A percentile compares a stretch with the other conserved stretches of the same genome.
Evolutionary conservation across 108 stramenopile genomes (phyloP).

Genomic region (Parmales sp.): DNA sequence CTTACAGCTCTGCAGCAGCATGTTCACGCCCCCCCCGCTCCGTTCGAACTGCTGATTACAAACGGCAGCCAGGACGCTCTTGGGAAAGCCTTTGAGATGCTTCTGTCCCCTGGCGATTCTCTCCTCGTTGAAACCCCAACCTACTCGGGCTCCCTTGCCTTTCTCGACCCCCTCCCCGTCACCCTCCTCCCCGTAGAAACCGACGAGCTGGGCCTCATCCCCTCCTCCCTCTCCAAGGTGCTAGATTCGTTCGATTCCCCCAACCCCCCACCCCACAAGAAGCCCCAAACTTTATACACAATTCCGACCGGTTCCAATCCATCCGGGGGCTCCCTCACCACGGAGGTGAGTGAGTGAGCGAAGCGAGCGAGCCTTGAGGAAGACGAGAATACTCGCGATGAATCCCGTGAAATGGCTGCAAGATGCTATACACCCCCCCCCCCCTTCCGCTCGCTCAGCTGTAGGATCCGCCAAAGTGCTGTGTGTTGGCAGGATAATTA

Average conservation of each 20-base stretch:
- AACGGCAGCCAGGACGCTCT: conserved; percentile 33
- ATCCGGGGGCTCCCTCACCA: conserved; percentile 22
- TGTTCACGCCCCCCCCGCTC: neutral
- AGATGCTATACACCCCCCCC: too few relatives aligned
- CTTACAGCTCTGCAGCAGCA: conserved; percentile 17
- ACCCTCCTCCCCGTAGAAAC: conserved; percentile 15
- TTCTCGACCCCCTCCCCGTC: conserved; percentile 23
- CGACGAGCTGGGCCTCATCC: conserved; percentile 18
- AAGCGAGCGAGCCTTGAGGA: neutral
- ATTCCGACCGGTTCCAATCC: conserved; percentile 42
- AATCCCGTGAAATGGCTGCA: too few relatives aligned
- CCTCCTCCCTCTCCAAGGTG: conserved; percentile 8
- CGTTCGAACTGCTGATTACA: conserved; percentile 14
- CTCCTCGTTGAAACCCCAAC: conserved; percentile 31
- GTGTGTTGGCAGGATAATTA: too few relatives aligned
- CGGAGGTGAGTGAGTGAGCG: neutral
- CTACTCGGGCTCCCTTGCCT: conserved; percentile 33
- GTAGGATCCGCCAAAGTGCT: too few relatives aligned
- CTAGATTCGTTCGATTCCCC: neutral
- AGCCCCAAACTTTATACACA: conserved; percentile 30
- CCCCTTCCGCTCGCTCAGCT: too few relatives aligned
- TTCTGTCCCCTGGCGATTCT: conserved; percentile 20
- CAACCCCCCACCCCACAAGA: neutral
- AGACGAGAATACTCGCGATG: neutral
- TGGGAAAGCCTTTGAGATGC: conserved; percentile 33